Conservation (phyloP, 805 yeast genomes). For the Scheffersomyces spartinae region DNA sequence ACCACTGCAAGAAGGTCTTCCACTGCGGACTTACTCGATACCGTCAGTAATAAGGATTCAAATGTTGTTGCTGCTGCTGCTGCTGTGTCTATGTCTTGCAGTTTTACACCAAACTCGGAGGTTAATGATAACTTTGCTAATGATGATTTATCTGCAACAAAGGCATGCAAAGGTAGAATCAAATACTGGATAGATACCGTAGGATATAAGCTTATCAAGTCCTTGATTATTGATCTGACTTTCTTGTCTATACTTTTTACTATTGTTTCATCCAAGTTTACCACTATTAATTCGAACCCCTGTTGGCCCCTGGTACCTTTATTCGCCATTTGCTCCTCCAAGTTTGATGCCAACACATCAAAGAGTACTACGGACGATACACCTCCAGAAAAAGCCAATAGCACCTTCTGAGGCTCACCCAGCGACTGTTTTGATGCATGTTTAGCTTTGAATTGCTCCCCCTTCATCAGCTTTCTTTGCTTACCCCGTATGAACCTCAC, state of each 20-base stretch:
- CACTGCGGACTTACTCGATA: slow-evolving; percentile 50
- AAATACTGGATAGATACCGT: slow-evolving; percentile 9
- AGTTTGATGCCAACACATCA: slow-evolving; percentile 51
- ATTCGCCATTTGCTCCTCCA: slow-evolving; percentile 48
- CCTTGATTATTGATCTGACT: slow-evolving; percentile 2
- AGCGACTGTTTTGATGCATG: slow-evolving; percentile 32
- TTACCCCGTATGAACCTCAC: slow-evolving; percentile 63
- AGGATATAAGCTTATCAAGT: background rate
- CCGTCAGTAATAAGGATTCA: too few species aligned
- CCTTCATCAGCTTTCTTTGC: slow-evolving; percentile 67
- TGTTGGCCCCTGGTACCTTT: slow-evolving; percentile 56
- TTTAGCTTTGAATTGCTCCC: slow-evolving; percentile 62
- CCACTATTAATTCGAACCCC: slow-evolving; percentile 52
- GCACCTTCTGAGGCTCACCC: slow-evolving; percentile 29
- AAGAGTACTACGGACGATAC: slow-evolving; percentile 53
- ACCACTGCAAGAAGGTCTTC: slow-evolving; percentile 50
- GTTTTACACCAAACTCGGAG: slow-evolving; percentile 18
- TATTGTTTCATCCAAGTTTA: slow-evolving; percentile 33
- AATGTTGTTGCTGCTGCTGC: too few species aligned
- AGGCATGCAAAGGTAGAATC: slow-evolving; percentile 24
- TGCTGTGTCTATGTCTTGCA: too few species aligned
- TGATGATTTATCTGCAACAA: slow-evolving; percentile 16
- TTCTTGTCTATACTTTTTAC: slow-evolving; percentile 8
- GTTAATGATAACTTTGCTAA: slow-evolving; percentile 21
- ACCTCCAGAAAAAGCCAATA: slow-evolving; percentile 60